phyloP scores from a whole-genome alignment of 1,284 basidiomycete genomes.

The Golubevia pallescens region DNA sequence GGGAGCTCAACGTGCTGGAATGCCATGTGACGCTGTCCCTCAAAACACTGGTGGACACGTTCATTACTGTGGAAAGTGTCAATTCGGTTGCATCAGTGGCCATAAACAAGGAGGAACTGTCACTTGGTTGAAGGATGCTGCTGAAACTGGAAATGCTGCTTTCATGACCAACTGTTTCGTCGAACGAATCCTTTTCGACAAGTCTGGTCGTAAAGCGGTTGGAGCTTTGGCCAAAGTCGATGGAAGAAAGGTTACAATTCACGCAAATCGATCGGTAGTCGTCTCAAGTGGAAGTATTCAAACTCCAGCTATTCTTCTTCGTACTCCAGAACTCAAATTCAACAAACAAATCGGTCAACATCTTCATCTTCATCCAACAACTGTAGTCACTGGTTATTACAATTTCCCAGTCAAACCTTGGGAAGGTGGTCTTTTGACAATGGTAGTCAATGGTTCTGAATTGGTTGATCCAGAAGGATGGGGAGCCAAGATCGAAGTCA shows the following conservation, averaged over 20 bases:
- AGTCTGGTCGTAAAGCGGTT: slow-evolving; percentile 26
- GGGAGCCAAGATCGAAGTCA: slow-evolving; percentile 67
- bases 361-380: slow-evolving; percentile 67
- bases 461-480: slow-evolving; percentile 50
- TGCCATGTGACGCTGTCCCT: slow-evolving; percentile 58
- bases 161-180: slow-evolving; percentile 63
- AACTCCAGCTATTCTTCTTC: slow-evolving; percentile 66
- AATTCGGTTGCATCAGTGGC: slow-evolving; percentile 63
- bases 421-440: slow-evolving; percentile 67
- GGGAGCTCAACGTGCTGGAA: slow-evolving; percentile 56
- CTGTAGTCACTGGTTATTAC: slow-evolving; percentile 66
- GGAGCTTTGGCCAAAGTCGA: slow-evolving; percentile 47
- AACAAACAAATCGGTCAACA: slow-evolving; percentile 67
- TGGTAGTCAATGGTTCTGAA: slow-evolving; percentile 62
- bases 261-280: slow-evolving; percentile 64
- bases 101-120: slow-evolving; percentile 65
- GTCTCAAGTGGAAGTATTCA: slow-evolving; percentile 66
- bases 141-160: slow-evolving; percentile 56
- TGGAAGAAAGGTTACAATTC: slow-evolving; percentile 52
- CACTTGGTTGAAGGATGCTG: slow-evolving; percentile 64
- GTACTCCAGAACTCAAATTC: slow-evolving; percentile 64
- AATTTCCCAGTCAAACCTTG: slow-evolving; percentile 66
- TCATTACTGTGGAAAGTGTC: slow-evolving; percentile 66
- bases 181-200: slow-evolving; percentile 64
- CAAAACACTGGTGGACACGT: slow-evolving; percentile 66